Base-by-base conservation (phyloP, 768 basidiomycete species). In the Neoboletus subvelutipes region DNA sequence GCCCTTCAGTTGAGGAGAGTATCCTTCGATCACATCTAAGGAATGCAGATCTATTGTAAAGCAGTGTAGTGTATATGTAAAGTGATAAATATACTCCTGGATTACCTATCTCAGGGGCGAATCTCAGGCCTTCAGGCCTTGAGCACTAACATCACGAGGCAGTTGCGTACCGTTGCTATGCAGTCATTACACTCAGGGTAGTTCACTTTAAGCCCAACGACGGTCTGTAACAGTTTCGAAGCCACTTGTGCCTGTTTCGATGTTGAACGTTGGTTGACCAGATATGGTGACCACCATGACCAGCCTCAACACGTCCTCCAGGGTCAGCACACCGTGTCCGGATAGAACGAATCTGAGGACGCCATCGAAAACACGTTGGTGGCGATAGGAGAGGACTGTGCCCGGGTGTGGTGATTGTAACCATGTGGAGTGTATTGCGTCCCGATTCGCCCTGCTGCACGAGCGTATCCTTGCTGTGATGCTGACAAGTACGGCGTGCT, bases 321-420 rank as follows among this genome's bases (percentile, higher is more conserved):
- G 66, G 59, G 57, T 74, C 68, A 13, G 64, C 64, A 17, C 78
- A 64, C 91, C 13, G 77, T 73, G 61, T 92, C 90, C 1, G 89
- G 90, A 60, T 91, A 89, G 55, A 83, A 82, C 26, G 84, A 85
- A n/a, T 89, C 87, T 0, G 87, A 87, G 4, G 90, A 92, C 2
- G 84, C 79, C 34, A 85, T 80, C 7, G 89, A 88, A 73, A 90
- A 88, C 43, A 83, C 71, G 47, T 60, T 64, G 33, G 63, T 65
- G 28, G 56, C 56, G 51, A 66, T 24, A 26, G 71, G 65, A 1
- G 67, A 64, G 1, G 57, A 6, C 18, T 34, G 61, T 18, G 58
- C 57, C 60, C 71, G 74, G n/a, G 62, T 57, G 33, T 88, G 86
- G 66, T 90, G 86, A 61, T 90, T 87, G 68, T 87, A 90, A 53